Base-by-base conservation (phyloP, 2,329 filamentous ascomycete species). In the Epichloe gansuensis region DNA sequence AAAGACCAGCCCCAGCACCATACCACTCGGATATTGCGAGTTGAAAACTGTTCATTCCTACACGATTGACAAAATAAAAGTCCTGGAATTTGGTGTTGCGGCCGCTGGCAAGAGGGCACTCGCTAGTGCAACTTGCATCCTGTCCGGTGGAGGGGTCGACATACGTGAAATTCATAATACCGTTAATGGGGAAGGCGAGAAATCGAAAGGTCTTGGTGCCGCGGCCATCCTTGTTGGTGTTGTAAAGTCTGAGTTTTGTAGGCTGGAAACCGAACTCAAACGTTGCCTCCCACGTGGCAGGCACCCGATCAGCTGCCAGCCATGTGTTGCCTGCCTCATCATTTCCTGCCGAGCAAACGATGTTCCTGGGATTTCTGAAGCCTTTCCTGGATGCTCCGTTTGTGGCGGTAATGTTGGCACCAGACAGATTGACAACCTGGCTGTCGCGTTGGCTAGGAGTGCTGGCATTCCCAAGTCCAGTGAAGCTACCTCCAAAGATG, bases 91-190 rank as follows among this genome's bases (percentile, higher is more conserved):
- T 67, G 48, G 83, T 66, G 5, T 75, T 78, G 17, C 74, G 69
- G 61, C 88, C 81, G 62, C 82, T 74, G 56, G 86, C 89, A 47
- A 98, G 76, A n/a, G 90, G 87, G 61, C 93, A 98, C 61, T 81
- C 77, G 55, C 82, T 84, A 50, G 90, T 89, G 69, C 93, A 98
- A 53, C 78, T 82, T 34, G 73, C 69, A 51, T 84, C 83, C 49
- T 78, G 71, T 27, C 85, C 85, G 2, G 80, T 85, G 40, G 65
- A 72, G 25, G 85, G 84, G 62, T 97, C 89, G 56, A 83, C 82
- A 60, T 93, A 97, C 39, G 89, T 95, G 63, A 98, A 77, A 68
- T 97, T 96, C 82, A 98, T 87, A 65, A 98, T 96, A 50, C 93
- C 93, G 56, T 87, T 84, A 61, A 91, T 81, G 5, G 91, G 90